These are phyloP conservation scores for Fusarium albidum DNA, from an alignment of 2,329 filamentous ascomycete genomes.

Conservation along the genomic window DNA sequence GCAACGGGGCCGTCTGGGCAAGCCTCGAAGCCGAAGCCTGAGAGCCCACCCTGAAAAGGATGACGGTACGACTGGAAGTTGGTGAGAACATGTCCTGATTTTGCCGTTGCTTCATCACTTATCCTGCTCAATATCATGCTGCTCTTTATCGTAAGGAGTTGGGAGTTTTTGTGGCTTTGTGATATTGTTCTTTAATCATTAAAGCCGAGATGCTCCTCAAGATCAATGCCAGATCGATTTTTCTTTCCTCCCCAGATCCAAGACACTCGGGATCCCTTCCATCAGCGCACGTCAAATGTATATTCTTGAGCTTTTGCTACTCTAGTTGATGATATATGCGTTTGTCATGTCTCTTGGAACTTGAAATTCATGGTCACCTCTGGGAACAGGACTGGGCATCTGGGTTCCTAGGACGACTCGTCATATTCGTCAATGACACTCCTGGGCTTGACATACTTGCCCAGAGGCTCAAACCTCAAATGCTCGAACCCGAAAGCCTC, in stretches of 20 bases:
- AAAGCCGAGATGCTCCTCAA: too few relatives aligned
- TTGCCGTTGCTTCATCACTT: not conserved
- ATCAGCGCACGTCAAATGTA: too few relatives aligned
- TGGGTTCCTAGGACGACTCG: constrained; percentile 8
- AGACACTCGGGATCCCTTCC: too few relatives aligned
- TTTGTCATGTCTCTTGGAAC: too few relatives aligned
- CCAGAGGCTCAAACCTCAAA: constrained; percentile 56
- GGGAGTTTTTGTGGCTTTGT: constrained; percentile 11
- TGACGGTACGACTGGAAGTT: constrained; percentile 8
- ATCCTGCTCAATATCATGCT: constrained; percentile 3
- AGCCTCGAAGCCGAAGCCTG: constrained; percentile 1
- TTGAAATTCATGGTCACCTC: too few relatives aligned
- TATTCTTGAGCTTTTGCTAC: too few relatives aligned
- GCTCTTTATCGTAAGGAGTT: constrained; percentile 26
- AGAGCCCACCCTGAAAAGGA: not conserved
- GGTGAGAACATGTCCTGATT: constrained; percentile 19
- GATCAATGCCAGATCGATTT: too few relatives aligned
- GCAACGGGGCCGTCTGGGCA: constrained; percentile 16
- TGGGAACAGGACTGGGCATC: too few relatives aligned
- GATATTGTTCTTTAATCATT: too few relatives aligned
- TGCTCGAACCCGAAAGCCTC: constrained; percentile 57
- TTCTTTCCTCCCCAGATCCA: too few relatives aligned
- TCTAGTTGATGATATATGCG: too few relatives aligned
- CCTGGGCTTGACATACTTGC: constrained; percentile 56
- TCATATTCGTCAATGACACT: constrained; percentile 63